Evolutionary conservation across 495 filamentous ascomycete species (phyloP).

Genomic region (Penicillium flavigenum): DNA sequence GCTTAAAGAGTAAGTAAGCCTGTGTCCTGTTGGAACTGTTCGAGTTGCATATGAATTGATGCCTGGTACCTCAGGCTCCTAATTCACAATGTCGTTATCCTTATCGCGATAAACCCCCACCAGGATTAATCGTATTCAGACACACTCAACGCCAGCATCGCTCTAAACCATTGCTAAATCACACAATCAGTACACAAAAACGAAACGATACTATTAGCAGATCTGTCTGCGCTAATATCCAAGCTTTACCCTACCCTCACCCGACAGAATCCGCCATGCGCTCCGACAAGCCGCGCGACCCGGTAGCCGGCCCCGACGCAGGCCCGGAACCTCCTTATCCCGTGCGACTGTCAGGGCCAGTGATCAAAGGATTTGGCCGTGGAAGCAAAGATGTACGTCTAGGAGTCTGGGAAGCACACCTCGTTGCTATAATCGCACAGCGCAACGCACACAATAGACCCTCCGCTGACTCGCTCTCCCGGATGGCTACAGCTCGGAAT

Average conservation of each 20-base stretch:
- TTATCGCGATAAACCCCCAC: constrained; percentile 17
- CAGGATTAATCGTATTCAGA: background rate
- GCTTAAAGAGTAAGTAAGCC: too few species aligned
- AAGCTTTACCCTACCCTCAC: background rate
- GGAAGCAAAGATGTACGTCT: constrained; percentile 75
- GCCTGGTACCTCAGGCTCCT: background rate
- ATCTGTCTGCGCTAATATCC: background rate
- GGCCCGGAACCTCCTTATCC: constrained; percentile 81
- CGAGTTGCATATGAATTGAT: background rate
- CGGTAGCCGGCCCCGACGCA: constrained; percentile 63
- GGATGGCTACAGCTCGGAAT: constrained; percentile 68
- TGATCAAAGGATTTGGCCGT: constrained; percentile 91
- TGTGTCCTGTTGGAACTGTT: background rate
- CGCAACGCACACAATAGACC: background rate
- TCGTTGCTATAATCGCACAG: background rate
- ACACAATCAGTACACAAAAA: constrained; percentile 3
- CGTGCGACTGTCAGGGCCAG: constrained; percentile 72
- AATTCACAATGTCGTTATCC: background rate
- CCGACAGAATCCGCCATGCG: constrained; percentile 31
- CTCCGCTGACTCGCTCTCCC: constrained; percentile 6
- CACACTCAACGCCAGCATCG: background rate
- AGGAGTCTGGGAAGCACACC: background rate
- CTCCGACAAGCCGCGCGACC: constrained; percentile 52
- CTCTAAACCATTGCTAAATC: background rate
- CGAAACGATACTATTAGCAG: background rate